phyloP scores from a whole-genome alignment of 148 eudicot genomes.

The Pouteria glomerata region DNA sequence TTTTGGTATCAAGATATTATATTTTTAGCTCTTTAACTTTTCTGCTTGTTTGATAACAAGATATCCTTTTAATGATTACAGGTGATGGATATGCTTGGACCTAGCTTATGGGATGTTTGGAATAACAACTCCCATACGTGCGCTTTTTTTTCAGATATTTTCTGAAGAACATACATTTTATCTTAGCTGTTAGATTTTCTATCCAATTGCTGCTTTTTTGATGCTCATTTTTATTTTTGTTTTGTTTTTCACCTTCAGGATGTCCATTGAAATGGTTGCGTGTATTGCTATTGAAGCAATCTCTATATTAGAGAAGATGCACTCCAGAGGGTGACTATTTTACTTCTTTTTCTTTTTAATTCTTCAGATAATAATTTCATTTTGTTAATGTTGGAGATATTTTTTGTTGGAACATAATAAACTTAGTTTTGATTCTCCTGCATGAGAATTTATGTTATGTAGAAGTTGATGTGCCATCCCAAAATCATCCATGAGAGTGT shows the following conservation, averaged over 20 bases:
- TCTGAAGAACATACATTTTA: neutral
- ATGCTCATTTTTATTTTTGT: neutral
- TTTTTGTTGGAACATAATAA: too few species aligned
- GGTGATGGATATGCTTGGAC: conserved; percentile 99
- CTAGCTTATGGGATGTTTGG: conserved; percentile 98
- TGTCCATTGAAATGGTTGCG: conserved; percentile 93
- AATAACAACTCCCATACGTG: conserved; percentile 73
- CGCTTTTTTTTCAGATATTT: conserved; percentile 12
- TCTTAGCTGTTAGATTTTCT: neutral
- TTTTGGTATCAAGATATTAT: neutral
- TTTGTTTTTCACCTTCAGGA: conserved; percentile 34
- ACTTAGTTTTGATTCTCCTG: neutral
- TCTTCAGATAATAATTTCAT: too few species aligned
- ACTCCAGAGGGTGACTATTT: conserved; percentile 67
- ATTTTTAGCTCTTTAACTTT: neutral
- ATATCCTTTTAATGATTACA: conserved; percentile 19
- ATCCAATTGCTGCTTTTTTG: neutral
- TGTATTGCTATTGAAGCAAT: conserved; percentile 95
- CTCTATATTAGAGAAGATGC: conserved; percentile 86
- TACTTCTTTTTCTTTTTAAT: neutral
- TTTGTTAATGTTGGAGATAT: too few species aligned
- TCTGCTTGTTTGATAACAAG: neutral
- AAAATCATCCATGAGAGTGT: neutral
- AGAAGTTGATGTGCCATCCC: neutral
- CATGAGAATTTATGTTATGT: neutral